Evolutionary conservation across 148 eudicot species (phyloP), one percentile per base, ranked within the genome.

Genomic region (Rhododendron molle): DNA sequence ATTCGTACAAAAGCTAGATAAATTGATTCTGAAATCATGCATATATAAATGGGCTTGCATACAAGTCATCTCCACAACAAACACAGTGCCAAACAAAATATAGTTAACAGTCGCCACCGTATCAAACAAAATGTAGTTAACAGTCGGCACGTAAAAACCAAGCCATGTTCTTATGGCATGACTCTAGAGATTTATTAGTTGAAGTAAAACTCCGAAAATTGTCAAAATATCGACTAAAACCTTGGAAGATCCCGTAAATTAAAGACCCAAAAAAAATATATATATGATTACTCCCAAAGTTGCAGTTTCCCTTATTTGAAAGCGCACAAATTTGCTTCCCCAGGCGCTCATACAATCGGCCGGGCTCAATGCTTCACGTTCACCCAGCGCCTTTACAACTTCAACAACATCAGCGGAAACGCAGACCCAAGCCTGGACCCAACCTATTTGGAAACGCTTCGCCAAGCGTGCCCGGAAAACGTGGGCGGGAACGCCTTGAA

Each of bases 321-420:
- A 69, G 74, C 36, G 3, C 28, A 40, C 28, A 38, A 43, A 23
- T 50, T 80, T 28, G 9, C 7, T 49, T 11, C 14, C 16, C n/a
- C 78, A 83, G 94, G 92, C 43, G 90, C 91, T 6, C 94, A 92
- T 85, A 90, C 94, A 3, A 85, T 91, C 16, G 94, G 94, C 56
- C 28, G 86, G 5, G 89, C 91, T 3, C 88, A 72, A 34, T 92
- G 93, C 80, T 46, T 60, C 14, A n/a, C 72, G 21, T 85, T 92
- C 81, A 28, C 49, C 50, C 80, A 32, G n/a, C n/a, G n/a, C n/a
- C n/a, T n/a, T n/a, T n/a, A n/a, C n/a, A n/a, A n/a, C n/a, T n/a
- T n/a, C n/a, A n/a, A n/a, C n/a, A n/a, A n/a, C n/a, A 32, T 32
- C 32, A 32, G 85, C 3, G 88, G 89, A 28, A 43, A 43, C 9